A percentile compares a stretch with the other conserved stretches of the same genome.
Conservation (phyloP, 208 protist genomes). For the Trypanosoma boissoni region DNA sequence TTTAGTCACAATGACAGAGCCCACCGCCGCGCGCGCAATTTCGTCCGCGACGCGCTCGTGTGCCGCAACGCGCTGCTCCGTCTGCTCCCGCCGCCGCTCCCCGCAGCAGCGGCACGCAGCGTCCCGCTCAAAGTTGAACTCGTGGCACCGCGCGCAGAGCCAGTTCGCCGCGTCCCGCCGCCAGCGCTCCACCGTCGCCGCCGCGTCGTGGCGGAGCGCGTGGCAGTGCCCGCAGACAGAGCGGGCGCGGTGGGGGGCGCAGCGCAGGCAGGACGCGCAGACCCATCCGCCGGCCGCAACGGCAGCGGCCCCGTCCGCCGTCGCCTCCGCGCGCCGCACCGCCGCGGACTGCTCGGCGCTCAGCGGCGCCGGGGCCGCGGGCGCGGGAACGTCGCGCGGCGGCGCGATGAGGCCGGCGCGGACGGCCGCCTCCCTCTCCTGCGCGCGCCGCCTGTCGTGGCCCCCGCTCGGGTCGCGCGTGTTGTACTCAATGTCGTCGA, state of each 20-base stretch:
- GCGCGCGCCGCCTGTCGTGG: conserved; percentile 38
- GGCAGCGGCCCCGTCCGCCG: conserved; percentile 26
- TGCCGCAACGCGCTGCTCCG: conserved; percentile 10
- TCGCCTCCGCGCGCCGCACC: conserved; percentile 18
- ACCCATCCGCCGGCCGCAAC: conserved; percentile 53
- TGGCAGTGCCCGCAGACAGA: conserved; percentile 49
- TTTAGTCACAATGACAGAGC: conserved; percentile 50
- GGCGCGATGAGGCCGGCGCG: neutral
- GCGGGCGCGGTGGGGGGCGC: conserved; percentile 33
- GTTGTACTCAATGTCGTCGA: conserved; percentile 73
- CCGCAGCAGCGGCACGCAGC: conserved; percentile 44
- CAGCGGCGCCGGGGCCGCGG: neutral
- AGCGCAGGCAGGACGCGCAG: conserved; percentile 40
- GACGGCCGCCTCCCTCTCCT: conserved; percentile 7
- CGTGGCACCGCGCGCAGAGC: conserved; percentile 42
- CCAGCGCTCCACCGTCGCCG: conserved; percentile 8
- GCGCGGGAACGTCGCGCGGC: neutral
- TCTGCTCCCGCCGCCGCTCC: conserved; percentile 1
- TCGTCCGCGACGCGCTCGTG: conserved; percentile 43
- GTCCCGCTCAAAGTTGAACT: conserved; percentile 38
- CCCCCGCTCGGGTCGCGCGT: conserved; percentile 38
- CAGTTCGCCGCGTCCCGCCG: conserved; percentile 26
- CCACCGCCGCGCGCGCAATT: conserved; percentile 28
- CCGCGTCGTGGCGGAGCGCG: conserved; percentile 50
- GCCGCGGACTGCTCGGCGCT: conserved; percentile 12